A percentile compares a stretch with the other conserved stretches of the same genome.
These are phyloP conservation scores for Rhodotorula sp. DNA, from an alignment of 1,284 basidiomycete genomes.

Conservation along the genomic window DNA sequence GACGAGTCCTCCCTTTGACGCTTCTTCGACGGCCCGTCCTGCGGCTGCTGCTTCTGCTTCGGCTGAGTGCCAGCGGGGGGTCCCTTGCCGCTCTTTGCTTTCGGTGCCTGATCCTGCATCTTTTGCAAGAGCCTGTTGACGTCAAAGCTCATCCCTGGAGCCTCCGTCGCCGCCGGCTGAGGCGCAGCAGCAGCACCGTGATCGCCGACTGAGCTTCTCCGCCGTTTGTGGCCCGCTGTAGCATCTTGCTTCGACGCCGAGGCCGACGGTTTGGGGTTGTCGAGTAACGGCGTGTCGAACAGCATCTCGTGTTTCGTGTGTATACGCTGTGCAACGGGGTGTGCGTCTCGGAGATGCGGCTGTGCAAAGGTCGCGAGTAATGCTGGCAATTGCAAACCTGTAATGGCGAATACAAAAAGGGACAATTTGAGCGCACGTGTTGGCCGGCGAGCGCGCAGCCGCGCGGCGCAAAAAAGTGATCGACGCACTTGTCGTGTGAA, in stretches of 20 bases:
- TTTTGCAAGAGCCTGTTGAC: slow-evolving; percentile 73
- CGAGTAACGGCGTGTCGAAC: slow-evolving; percentile 39
- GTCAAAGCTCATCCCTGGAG: slow-evolving; percentile 56
- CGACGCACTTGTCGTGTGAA: not conserved
- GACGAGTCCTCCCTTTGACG: slow-evolving; percentile 10
- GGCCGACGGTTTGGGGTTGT: slow-evolving; percentile 9
- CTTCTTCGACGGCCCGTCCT: slow-evolving; percentile 14
- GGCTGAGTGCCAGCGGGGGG: not conserved
- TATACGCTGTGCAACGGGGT: not conserved
- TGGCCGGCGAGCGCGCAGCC: not conserved
- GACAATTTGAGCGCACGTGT: not conserved
- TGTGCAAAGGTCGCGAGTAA: not conserved
- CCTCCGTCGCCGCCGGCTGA: no score
- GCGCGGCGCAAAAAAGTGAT: not conserved
- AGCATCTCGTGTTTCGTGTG: slow-evolving; percentile 18
- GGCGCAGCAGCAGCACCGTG: not conserved
- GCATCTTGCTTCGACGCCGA: not conserved
- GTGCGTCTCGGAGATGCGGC: not conserved
- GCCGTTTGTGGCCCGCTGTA: slow-evolving; percentile 21
- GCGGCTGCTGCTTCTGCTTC: not conserved
- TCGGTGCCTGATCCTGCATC: slow-evolving; percentile 50
- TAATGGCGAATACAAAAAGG: not conserved
- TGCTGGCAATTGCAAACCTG: not conserved
- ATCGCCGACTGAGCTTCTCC: slow-evolving; percentile 17
- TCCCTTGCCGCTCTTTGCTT: slow-evolving; percentile 2